These are phyloP conservation scores for Pythium rhizo-oryzae DNA, from an alignment of 352 stramenopile genomes.

Conservation along the genomic window DNA sequence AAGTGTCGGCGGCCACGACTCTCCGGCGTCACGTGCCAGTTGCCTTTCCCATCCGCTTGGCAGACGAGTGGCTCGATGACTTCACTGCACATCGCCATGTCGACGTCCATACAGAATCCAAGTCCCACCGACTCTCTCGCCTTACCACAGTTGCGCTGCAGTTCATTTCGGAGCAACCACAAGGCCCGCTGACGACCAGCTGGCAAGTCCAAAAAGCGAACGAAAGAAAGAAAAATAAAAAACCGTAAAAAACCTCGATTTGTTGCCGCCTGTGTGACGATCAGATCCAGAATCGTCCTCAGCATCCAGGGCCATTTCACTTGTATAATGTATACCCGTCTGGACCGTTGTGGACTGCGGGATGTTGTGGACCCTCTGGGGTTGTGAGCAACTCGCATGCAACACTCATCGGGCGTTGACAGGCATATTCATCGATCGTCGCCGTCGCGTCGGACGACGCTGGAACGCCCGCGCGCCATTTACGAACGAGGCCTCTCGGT, in stretches of 20 bases:
- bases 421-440: neutral
- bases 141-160: neutral
- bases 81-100: neutral
- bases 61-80: too few species aligned
- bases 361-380: slow-evolving; percentile 1
- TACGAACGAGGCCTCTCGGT: neutral
- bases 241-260: neutral
- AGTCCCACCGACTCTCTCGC: neutral
- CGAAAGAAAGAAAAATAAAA: neutral
- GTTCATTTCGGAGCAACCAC: neutral
- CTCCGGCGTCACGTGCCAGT: too few species aligned
- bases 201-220: slow-evolving; percentile 1
- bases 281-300: neutral
- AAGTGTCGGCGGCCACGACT: too few species aligned
- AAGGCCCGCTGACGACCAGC: slow-evolving; percentile 14
- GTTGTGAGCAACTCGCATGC: too few species aligned
- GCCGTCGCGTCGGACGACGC: neutral
- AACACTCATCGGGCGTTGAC: slow-evolving; percentile 3
- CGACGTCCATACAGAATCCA: neutral
- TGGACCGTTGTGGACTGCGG: neutral
- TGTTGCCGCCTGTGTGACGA: neutral
- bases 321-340: neutral
- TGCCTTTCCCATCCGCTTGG: too few species aligned
- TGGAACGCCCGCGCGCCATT: neutral
- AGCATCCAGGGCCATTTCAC: neutral